Base-by-base conservation (phyloP, 768 basidiomycete species). In the Leccinum boreale region DNA sequence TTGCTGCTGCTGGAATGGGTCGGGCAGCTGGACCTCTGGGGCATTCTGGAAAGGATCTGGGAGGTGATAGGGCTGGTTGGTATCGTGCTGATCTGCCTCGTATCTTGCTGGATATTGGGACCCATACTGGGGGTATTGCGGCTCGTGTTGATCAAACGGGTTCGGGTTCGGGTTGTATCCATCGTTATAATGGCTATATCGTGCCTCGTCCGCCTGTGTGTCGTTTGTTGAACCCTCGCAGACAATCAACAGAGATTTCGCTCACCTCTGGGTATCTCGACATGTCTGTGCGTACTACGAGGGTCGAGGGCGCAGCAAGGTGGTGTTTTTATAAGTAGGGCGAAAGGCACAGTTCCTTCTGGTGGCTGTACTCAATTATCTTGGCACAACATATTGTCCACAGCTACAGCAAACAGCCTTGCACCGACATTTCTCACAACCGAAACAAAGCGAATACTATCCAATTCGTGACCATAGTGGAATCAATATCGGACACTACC, bases 111-210 rank as follows among this genome's bases (percentile, higher is more conserved):
- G 33, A 64, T 74, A 55, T 57, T 74, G 69, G 10, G 68, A 0
- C 63, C 74, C 52, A 60, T 73, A 55, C 60, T 75, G 65, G 54
- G 61, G 56, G 45, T 66, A 62, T 15, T 65, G 67, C 15, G 73
- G 70, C 60, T 75, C 75, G 48, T 42, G 58, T 44, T 74, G 77
- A 58, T 80, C 79, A 58, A 78, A 79, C 6, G 78, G 77, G 49
- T 72, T 74, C 48, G 73, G 67, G 60, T 86, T 83, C 8, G 81
- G 78, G 59, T 74, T 76, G 69, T 85, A 85, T 0, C 86, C 85
- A 58, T 90, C 87, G 65, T 87, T 86, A 71, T 89, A 87, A 56
- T 80, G 81, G 28, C 81, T 72, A 17, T 74, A 78, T 61, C 86
- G 86, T 14, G 77, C 82, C 70, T 89, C 85, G 69, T 89, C 85